Evolutionary conservation across 2,329 filamentous ascomycete species (phyloP).

Genomic region (Ceratocystis diversiconidia): DNA sequence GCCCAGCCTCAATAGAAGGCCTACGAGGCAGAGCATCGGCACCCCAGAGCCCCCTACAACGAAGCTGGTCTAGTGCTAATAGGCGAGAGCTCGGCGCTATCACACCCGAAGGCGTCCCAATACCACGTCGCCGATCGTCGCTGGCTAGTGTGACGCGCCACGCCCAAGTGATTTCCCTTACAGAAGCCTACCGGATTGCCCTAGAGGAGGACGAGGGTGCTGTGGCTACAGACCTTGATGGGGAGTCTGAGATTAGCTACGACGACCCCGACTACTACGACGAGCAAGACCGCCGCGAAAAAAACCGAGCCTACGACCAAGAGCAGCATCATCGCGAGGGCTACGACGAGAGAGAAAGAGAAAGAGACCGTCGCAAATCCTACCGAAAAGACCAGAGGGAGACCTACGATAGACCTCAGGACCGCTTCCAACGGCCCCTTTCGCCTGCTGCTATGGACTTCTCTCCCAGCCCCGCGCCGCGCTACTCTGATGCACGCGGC

Average conservation of each 20-base stretch:
- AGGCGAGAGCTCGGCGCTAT: conserved; percentile 14
- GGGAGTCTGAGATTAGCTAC: conserved; percentile 15
- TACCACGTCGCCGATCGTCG: conserved; percentile 18
- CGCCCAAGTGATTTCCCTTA: conserved; percentile 17
- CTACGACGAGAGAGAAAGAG: background rate
- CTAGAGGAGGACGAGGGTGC: conserved; percentile 17
- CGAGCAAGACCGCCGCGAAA: background rate
- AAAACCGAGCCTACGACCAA: background rate
- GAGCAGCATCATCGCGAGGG: background rate
- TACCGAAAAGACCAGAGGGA: background rate
- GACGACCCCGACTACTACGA: conserved; percentile 9
- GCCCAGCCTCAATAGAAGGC: conserved; percentile 16
- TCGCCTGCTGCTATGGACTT: conserved; percentile 12
- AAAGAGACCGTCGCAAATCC: background rate
- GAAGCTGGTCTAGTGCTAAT: conserved; percentile 15
- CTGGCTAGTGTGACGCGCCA: conserved; percentile 19
- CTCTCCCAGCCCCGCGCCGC: conserved; percentile 2
- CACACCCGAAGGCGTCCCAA: conserved; percentile 17
- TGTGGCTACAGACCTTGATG: conserved; percentile 12
- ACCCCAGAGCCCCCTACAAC: conserved; percentile 12
- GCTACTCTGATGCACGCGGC: conserved; percentile 2
- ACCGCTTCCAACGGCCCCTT: conserved; percentile 3
- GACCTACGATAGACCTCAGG: background rate
- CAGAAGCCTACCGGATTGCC: conserved; percentile 16
- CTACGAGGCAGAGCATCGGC: conserved; percentile 12